A percentile compares a stretch with the other conserved stretches of the same genome.
Conservation (phyloP, 2,329 filamentous ascomycete species). For the Ophiostoma quercus region DNA sequence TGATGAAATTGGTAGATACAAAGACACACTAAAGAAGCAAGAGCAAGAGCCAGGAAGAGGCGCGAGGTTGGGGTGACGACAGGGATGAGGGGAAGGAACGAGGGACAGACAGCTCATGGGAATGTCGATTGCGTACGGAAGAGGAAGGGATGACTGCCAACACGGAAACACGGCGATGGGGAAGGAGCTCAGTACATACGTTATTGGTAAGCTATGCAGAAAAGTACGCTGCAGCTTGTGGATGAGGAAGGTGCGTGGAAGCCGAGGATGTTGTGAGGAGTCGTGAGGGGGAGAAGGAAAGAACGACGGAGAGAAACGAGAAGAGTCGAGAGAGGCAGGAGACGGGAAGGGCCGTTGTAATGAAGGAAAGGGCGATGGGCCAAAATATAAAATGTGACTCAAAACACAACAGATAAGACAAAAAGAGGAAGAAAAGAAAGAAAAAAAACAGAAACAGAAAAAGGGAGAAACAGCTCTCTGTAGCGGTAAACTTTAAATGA, state of each 20-base stretch:
- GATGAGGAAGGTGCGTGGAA: not conserved
- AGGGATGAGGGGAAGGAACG: conserved; percentile 13
- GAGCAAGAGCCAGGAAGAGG: not conserved
- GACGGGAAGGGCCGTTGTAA: conserved; percentile 14
- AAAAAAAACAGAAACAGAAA: not conserved
- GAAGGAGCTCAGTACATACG: not conserved
- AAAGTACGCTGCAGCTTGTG: conserved; percentile 2
- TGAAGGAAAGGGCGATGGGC: conserved; percentile 7
- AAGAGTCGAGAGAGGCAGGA: not conserved
- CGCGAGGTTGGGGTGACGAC: conserved; percentile 2
- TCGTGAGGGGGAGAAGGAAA: conserved; percentile 9
- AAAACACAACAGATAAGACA: not conserved
- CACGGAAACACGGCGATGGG: not conserved
- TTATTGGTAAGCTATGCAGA: not conserved
- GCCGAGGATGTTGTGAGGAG: conserved; percentile 4
- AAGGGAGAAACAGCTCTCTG: not conserved
- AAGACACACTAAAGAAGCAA: not conserved
- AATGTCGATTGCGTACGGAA: not conserved
- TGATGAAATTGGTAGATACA: not conserved
- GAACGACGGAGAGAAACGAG: conserved; percentile 7
- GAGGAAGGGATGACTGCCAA: not conserved
- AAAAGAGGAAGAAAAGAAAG: conserved; percentile 7
- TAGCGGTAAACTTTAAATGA: not conserved
- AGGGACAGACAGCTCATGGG: not conserved
- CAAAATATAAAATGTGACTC: not conserved